Conservation (phyloP, 2,329 filamentous ascomycete species). For the Cladophialophora psammophila region DNA sequence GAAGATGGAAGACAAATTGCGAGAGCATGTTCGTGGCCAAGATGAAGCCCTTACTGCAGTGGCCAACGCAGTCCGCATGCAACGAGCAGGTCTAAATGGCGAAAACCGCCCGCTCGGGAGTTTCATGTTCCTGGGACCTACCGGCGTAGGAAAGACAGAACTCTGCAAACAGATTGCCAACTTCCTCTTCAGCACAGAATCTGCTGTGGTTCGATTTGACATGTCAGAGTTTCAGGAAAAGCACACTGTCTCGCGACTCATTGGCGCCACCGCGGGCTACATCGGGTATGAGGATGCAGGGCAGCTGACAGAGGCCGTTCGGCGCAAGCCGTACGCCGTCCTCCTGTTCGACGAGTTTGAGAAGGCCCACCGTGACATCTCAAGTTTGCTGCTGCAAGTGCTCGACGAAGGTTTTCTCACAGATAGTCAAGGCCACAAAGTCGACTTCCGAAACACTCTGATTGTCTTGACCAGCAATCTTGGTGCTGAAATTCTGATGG, state of each 20-base stretch:
- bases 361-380: constrained; percentile 95
- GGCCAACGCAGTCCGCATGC: constrained; percentile 90
- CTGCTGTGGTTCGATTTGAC: constrained; percentile 90
- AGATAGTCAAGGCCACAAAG: constrained; percentile 92
- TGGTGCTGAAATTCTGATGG: constrained; percentile 88
- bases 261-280: constrained; percentile 92
- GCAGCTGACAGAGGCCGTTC: constrained; percentile 92
- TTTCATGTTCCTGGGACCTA: constrained; percentile 97
- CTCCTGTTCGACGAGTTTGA: constrained; percentile 97
- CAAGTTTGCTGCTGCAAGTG: constrained; percentile 87
- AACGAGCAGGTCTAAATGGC: constrained; percentile 87
- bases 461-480: constrained; percentile 97
- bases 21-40: constrained; percentile 85
- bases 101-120: constrained; percentile 91
- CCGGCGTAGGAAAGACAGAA: constrained; percentile 96
- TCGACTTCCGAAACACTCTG: constrained; percentile 95
- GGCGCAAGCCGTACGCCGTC: constrained; percentile 93
- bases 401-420: constrained; percentile 96
- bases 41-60: constrained; percentile 92
- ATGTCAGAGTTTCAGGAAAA: constrained; percentile 99
- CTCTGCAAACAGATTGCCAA: constrained; percentile 93
- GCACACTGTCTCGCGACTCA: constrained; percentile 90
- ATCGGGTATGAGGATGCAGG: constrained; percentile 97
- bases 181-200: constrained; percentile 92
- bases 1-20: constrained; percentile 90